Base-by-base conservation (phyloP, 192 early-diverging fungal genomes). In the Coemansia sp. region DNA sequence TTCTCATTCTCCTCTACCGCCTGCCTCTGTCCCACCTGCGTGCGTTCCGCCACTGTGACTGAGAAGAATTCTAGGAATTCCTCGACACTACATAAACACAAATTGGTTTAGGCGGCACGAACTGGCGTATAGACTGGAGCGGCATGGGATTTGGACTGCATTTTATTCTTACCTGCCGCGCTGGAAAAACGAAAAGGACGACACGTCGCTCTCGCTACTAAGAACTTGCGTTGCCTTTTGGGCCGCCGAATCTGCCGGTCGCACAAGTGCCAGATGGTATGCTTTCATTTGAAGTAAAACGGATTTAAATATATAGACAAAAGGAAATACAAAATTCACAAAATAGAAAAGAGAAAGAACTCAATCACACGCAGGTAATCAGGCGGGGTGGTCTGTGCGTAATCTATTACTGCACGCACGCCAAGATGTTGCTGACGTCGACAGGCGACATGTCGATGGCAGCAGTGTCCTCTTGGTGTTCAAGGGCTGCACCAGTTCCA, bases 31-130 rank as follows among this genome's bases (percentile, higher is more conserved):
- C 94, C 95, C 2, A 88, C 83, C 31, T 73, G 66, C 9, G 94
- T 96, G 62, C 96, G 86, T 66, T 97, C 95, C 14, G 91, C 91
- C 33, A 94, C 89, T 2, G 93, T 95, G 51, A 88, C 85, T 0
- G 90, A 78, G 65, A 94, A 90, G 74, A 97, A 96, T 45, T 86
- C 88, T 79, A 99, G 88, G 66, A 94, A 93, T 70, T 98, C 96
- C 62, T 89, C 90, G 6, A 93, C 88, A 64, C 94, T 90, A 81
- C 41, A 42, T 3, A 13, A 27, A 27, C 24, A 27, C 24, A 27
- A 27, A 27, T 27, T 27, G 24, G 24, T 27, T 27, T 27, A 27
- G 24, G 24, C 1, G 24, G 24, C 1, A 27, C 24, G 24, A 27
- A 27, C 24, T 27, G 24, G 24, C 24, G 24, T 27, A 27, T 27